Evolutionary conservation across 2,329 filamentous ascomycete genomes (phyloP).

Genomic region (Aureobasidium sp.): DNA sequence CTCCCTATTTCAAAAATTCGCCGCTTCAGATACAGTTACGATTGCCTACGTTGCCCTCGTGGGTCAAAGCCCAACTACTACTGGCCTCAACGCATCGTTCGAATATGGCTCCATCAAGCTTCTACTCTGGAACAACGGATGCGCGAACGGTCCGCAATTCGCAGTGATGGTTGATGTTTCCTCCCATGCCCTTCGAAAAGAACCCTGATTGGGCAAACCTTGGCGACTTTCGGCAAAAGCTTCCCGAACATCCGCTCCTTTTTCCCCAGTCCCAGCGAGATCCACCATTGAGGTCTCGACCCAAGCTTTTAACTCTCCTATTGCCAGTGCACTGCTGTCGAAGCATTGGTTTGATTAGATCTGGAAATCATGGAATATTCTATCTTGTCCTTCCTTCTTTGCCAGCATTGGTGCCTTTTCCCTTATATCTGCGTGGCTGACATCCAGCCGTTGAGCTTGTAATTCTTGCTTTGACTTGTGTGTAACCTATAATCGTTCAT

Average conservation of each 20-base stretch:
- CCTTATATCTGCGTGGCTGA: neutral
- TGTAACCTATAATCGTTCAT: neutral
- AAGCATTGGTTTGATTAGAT: neutral
- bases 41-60: neutral
- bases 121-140: neutral
- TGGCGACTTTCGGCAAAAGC: slow-evolving; percentile 4
- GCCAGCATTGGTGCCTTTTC: neutral
- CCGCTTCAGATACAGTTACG: neutral
- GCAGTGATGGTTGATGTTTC: neutral
- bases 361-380: neutral
- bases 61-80: neutral
- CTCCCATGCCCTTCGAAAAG: neutral
- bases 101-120: neutral
- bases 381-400: neutral
- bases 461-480: slow-evolving; percentile 11
- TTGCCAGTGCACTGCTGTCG: slow-evolving; percentile 1
- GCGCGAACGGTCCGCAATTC: neutral
- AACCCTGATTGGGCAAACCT: neutral
- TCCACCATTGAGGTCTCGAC: slow-evolving; percentile 3
- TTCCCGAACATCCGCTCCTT: slow-evolving; percentile 7
- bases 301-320: neutral
- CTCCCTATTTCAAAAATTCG: neutral
- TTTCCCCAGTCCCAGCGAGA: neutral
- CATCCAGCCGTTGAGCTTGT: slow-evolving; percentile 4
- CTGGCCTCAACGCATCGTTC: neutral